Evolutionary conservation across 176 grass and related monocot species (phyloP).

Genomic region (Rhynchospora pubera): DNA sequence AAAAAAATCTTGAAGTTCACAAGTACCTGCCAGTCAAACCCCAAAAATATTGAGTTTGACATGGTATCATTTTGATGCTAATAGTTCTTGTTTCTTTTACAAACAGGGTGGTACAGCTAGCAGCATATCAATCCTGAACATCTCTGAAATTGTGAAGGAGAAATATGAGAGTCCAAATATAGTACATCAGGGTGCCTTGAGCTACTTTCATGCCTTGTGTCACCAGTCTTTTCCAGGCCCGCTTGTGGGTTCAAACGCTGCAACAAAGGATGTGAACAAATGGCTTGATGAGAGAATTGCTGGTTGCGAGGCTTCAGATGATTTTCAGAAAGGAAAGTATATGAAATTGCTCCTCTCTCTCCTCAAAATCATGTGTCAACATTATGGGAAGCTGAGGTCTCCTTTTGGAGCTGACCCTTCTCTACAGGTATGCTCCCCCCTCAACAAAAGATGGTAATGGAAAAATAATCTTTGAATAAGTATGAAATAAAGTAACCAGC

Average conservation of each 20-base stretch:
- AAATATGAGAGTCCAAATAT: slow-evolving; percentile 46
- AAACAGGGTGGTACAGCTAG: slow-evolving; percentile 37
- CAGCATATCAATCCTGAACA: slow-evolving; percentile 63
- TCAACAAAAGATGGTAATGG: background rate
- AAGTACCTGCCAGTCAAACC: background rate
- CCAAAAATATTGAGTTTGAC: background rate
- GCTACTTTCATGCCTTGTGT: slow-evolving; percentile 68
- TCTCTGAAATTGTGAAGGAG: slow-evolving; percentile 59
- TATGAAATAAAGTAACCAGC: background rate
- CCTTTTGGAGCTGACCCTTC: slow-evolving; percentile 89
- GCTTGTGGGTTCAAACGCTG: slow-evolving; percentile 76
- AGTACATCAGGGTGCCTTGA: slow-evolving; percentile 34
- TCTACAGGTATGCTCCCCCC: slow-evolving; percentile 45
- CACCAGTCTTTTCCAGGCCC: slow-evolving; percentile 74
- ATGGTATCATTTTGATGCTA: background rate
- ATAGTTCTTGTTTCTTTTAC: slow-evolving; percentile 26
- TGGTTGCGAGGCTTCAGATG: slow-evolving; percentile 42
- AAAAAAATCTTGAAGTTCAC: background rate
- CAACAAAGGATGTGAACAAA: slow-evolving; percentile 88
- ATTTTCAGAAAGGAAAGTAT: slow-evolving; percentile 59
- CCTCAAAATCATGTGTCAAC: slow-evolving; percentile 83
- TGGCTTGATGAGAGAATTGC: slow-evolving; percentile 87
- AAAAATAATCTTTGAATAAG: background rate
- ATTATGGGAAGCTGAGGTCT: slow-evolving; percentile 92
- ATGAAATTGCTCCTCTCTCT: slow-evolving; percentile 69